Percentiles rank a stretch among this genome's conserved stretches.
phyloP scores from a whole-genome alignment of 148 eudicot genomes.

The Camellia granthamiana region DNA sequence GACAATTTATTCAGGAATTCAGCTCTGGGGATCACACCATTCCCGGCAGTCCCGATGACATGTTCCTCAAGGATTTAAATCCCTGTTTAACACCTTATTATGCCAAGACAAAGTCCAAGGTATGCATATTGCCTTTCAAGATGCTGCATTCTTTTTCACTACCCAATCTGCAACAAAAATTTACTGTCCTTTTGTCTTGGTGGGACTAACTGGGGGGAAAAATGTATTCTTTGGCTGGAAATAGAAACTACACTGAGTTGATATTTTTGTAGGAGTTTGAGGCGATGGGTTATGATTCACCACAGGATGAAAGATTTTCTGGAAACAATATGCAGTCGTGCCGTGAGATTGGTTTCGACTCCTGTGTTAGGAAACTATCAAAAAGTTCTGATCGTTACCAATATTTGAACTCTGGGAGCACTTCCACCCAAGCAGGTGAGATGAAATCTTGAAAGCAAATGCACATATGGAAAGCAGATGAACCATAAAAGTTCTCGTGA shows the following conservation, averaged over 20 bases:
- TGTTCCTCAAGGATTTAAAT: conserved; percentile 76
- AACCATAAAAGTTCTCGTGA: conserved; percentile 18
- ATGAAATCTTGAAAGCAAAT: conserved; percentile 54
- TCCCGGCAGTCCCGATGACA: conserved; percentile 77
- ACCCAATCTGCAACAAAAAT: neutral
- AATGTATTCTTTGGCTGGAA: conserved; percentile 17
- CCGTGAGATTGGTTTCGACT: conserved; percentile 15
- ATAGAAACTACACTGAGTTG: conserved; percentile 15
- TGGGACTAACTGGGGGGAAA: neutral
- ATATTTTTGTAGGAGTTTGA: conserved; percentile 45
- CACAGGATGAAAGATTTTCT: conserved; percentile 17
- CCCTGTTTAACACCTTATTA: conserved; percentile 86
- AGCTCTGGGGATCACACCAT: conserved; percentile 62
- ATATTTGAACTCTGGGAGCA: conserved; percentile 33
- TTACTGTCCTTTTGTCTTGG: neutral
- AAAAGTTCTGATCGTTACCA: conserved; percentile 56
- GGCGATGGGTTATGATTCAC: conserved; percentile 28
- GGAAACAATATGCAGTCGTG: conserved; percentile 18
- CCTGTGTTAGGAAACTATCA: conserved; percentile 39
- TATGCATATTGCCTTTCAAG: conserved; percentile 15
- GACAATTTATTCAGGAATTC: conserved; percentile 51
- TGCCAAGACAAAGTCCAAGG: conserved; percentile 69
- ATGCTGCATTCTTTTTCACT: neutral
- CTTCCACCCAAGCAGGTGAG: conserved; percentile 35
- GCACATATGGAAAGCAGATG: conserved; percentile 37